phyloP scores from a whole-genome alignment of 2,329 filamentous ascomycete genomes.

The Calonectria crousiana region DNA sequence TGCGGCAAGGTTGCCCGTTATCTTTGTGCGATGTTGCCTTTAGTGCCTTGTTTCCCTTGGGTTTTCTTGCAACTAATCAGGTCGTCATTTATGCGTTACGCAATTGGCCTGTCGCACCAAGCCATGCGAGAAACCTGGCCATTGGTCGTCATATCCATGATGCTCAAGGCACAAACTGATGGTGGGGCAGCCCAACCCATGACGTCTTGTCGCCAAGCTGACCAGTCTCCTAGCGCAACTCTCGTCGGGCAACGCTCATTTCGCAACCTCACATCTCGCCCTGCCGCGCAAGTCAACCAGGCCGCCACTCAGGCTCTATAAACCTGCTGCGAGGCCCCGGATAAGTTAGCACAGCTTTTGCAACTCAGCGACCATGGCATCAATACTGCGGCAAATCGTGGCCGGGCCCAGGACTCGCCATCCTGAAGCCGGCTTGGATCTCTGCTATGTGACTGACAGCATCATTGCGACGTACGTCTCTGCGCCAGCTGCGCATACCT shows the following conservation, averaged over 20 bases:
- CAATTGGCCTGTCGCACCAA: not conserved
- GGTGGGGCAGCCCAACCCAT: slow-evolving; percentile 29
- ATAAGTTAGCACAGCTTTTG: not conserved
- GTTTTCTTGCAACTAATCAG: not conserved
- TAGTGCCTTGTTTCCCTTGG: not conserved
- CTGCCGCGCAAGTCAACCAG: not conserved
- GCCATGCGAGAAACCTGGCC: not conserved
- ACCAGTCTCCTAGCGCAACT: slow-evolving; percentile 6
- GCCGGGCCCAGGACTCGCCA: slow-evolving; percentile 88
- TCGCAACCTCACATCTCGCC: not conserved
- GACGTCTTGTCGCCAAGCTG: slow-evolving; percentile 37
- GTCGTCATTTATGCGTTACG: not conserved
- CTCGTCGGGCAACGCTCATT: not conserved
- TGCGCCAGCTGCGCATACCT: not conserved
- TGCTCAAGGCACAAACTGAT: slow-evolving; percentile 8
- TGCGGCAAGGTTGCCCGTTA: not conserved
- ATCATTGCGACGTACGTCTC: slow-evolving; percentile 71
- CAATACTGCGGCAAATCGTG: slow-evolving; percentile 89
- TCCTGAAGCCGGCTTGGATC: slow-evolving; percentile 87
- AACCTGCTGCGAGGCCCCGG: not conserved
- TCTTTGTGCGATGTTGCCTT: not conserved
- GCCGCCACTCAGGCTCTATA: not conserved
- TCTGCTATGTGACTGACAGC: slow-evolving; percentile 94
- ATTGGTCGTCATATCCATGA: slow-evolving; percentile 9
- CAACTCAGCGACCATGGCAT: slow-evolving; percentile 65